Percentiles rank a stretch among this genome's conserved stretches.
These are phyloP conservation scores for Hanseniaspora valbyensis DNA, from an alignment of 805 yeast species.

Conservation along the genomic window DNA sequence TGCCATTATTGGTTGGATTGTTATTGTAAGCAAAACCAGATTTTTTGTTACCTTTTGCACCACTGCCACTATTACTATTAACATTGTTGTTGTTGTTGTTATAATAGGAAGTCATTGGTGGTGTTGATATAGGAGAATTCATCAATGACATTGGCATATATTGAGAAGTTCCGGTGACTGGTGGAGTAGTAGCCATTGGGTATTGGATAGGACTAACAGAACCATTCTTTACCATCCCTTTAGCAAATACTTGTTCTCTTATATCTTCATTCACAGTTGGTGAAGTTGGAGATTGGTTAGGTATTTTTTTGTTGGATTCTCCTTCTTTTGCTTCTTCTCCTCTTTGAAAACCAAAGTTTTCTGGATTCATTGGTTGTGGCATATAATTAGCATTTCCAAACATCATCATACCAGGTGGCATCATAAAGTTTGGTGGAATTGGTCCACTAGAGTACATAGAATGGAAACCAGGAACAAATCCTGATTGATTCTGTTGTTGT, in stretches of 20 bases:
- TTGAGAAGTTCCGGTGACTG: conserved; percentile 4
- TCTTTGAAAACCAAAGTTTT: background rate
- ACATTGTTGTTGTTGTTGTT: conserved; percentile 14
- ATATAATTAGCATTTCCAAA: background rate
- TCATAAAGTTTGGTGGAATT: conserved; percentile 9
- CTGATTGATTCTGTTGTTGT: background rate
- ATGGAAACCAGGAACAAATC: background rate
- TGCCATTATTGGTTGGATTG: conserved; percentile 16
- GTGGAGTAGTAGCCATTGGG: conserved; percentile 9
- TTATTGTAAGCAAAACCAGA: background rate
- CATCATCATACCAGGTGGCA: conserved; percentile 5
- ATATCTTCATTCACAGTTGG: background rate
- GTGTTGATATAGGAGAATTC: conserved; percentile 12
- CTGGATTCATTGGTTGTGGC: background rate
- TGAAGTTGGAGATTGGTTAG: background rate
- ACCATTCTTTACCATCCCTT: background rate
- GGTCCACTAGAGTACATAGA: background rate
- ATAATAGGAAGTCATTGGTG: background rate
- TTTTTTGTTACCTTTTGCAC: too few species aligned
- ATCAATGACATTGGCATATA: conserved; percentile 9
- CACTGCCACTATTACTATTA: too few species aligned
- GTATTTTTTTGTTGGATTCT: background rate
- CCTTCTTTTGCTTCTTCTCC: background rate
- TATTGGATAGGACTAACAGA: background rate
- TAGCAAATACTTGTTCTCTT: background rate